Conservation (phyloP, 2,329 filamentous ascomycete species). For the Ceratocystis lukuohia region DNA sequence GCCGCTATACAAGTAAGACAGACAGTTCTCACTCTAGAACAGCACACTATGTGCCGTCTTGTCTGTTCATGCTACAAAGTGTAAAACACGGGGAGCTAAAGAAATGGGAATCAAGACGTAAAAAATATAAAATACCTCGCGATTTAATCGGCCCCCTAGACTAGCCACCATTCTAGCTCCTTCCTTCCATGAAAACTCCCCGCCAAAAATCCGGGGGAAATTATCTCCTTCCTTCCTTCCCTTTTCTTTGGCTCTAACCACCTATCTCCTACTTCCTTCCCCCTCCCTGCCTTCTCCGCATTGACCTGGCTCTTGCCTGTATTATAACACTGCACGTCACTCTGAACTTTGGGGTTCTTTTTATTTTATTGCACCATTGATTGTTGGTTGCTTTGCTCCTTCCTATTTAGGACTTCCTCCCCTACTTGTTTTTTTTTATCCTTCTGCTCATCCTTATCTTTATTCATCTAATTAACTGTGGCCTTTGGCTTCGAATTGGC, state of each 20-base stretch:
- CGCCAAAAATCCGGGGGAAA: constrained; percentile 6
- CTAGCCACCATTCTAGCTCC: neutral
- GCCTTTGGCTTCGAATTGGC: too few relatives aligned
- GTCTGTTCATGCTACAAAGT: neutral
- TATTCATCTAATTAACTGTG: neutral
- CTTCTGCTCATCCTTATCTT: neutral
- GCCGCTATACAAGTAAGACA: neutral
- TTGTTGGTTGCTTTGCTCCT: neutral
- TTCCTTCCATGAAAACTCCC: neutral
- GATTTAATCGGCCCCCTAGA: neutral
- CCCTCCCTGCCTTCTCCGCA: neutral
- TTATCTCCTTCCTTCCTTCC: neutral
- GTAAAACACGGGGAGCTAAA: neutral
- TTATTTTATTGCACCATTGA: neutral
- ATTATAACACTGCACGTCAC: neutral
- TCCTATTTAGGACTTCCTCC: neutral
- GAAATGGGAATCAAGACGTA: neutral
- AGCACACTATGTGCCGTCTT: neutral
- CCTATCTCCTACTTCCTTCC: neutral
- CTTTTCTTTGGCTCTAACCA: neutral
- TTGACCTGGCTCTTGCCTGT: neutral
- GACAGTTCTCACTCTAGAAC: neutral
- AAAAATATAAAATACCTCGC: neutral
- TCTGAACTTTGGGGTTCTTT: neutral
- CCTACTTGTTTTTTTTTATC: neutral